Evolutionary conservation across 2,329 filamentous ascomycete species (phyloP), one percentile per base, ranked within the genome.

Genomic region (Thelonectria discophora): DNA sequence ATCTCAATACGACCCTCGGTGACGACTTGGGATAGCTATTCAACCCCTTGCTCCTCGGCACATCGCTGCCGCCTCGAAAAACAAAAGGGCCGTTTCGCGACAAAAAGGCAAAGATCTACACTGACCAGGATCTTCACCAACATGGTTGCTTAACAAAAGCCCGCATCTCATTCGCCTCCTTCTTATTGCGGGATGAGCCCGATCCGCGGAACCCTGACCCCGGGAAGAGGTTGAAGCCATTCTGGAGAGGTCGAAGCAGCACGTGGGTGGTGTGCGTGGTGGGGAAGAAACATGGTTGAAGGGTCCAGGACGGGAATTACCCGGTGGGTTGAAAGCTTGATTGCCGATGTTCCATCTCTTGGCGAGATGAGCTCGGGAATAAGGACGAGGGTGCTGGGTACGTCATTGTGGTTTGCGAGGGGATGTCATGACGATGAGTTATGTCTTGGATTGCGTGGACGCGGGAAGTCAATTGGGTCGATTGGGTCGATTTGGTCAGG

Each of bases 231-330:
- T n/a, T 30, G 5, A 37, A 59, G 60, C 60, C 60, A 63, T 49
- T 51, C 24, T 27, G n/a, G 37, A 45, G 20, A 51, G n/a, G 8
- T 12, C 46, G 11, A 11, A 24, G 34, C 13, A 20, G 42, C 68
- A 70, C 68, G 68, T 70, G 68, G n/a, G n/a, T n/a, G 58, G 11
- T 60, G 61, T 7, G 24, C 24, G 57, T 24, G 56, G 21, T 27
- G 43, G 20, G n/a, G 21, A 15, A 17, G 21, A 11, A 24, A 30
- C 43, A 3, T 11, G 32, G 32, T 34, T 34, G 32, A 34, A 46
- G 24, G 24, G 7, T 24, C 24, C 24, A 7, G 7, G 21, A n/a
- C n/a, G n/a, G n/a, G n/a, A n/a, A n/a, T n/a, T n/a, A n/a, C n/a
- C 3, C 27, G 12, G 27, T 15, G 43, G 18, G 12, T 11, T 39